phyloP scores from a whole-genome alignment of 345 rosid species.

The Citrus maxima region DNA sequence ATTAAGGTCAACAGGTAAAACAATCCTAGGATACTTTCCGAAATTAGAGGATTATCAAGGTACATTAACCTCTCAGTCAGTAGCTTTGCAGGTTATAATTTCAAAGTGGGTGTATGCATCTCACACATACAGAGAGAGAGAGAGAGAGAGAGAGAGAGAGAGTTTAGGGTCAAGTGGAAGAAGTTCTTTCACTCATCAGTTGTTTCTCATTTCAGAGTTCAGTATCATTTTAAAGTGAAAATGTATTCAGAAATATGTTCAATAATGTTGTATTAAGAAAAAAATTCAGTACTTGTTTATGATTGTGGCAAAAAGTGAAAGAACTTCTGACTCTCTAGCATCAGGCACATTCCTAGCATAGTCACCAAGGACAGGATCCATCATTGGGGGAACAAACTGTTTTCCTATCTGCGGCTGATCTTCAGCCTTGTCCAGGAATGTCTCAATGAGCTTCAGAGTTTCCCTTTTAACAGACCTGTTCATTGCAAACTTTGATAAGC shows the following conservation, averaged over 20 bases:
- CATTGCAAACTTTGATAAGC: conserved; percentile 11
- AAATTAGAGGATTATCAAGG: neutral
- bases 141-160: neutral
- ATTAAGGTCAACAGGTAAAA: neutral
- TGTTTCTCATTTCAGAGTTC: neutral
- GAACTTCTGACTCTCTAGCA: conserved; percentile 98
- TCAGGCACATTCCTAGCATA: conserved; percentile 98
- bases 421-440: conserved; percentile 99
- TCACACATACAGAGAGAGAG: too few species aligned
- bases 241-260: neutral
- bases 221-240: neutral
- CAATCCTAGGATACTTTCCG: neutral
- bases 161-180: neutral
- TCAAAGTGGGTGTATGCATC: neutral
- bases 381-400: conserved; percentile 98
- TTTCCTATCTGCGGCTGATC: conserved; percentile 96
- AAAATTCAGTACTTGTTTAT: conserved; percentile 75
- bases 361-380: conserved; percentile 97
- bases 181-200: neutral
- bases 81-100: neutral
- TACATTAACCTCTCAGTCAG: neutral
- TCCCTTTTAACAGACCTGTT: conserved; percentile 97
- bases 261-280: neutral
- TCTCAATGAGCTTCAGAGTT: conserved; percentile 93
- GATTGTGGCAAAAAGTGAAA: conserved; percentile 95